phyloP scores from a whole-genome alignment of 345 rosid genomes.

The Boechera retrofracta region DNA sequence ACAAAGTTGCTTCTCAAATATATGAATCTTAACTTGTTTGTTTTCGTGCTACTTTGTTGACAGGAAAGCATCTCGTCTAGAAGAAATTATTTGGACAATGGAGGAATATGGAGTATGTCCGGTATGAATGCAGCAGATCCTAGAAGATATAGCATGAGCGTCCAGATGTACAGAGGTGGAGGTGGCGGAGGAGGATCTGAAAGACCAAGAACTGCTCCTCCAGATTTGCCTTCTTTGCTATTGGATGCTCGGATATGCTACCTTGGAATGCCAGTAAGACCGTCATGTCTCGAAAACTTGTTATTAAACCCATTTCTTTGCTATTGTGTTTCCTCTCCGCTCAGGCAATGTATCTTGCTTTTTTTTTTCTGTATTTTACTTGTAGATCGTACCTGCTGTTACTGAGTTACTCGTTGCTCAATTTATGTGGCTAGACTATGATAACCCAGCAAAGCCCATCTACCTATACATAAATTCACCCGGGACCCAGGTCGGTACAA shows the following conservation, averaged over 20 bases:
- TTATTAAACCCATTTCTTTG: background rate
- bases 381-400: constrained; percentile 89
- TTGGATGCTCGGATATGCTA: constrained; percentile 85
- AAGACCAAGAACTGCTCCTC: constrained; percentile 72
- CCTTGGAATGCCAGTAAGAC: constrained; percentile 92
- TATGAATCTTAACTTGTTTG: background rate
- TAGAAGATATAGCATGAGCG: constrained; percentile 72
- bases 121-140: constrained; percentile 51
- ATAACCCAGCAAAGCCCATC: constrained; percentile 71
- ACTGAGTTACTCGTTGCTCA: constrained; percentile 89
- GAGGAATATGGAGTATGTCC: constrained; percentile 70
- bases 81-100: constrained; percentile 59
- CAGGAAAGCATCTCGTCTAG: constrained; percentile 87
- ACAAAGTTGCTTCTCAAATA: background rate
- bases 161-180: constrained; percentile 78
- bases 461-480: constrained; percentile 82
- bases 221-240: constrained; percentile 90
- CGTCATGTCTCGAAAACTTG: background rate
- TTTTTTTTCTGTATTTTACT: constrained; percentile 8
- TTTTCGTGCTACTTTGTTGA: constrained; percentile 17
- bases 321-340: constrained; percentile 4
- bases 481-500: constrained; percentile 75
- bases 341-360: constrained; percentile 18
- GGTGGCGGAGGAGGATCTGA: constrained; percentile 57
- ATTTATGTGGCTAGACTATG: constrained; percentile 82